Evolutionary conservation across 78 protist species (phyloP), one percentile per base, ranked within the genome.

Genomic region (Guillardia theta): DNA sequence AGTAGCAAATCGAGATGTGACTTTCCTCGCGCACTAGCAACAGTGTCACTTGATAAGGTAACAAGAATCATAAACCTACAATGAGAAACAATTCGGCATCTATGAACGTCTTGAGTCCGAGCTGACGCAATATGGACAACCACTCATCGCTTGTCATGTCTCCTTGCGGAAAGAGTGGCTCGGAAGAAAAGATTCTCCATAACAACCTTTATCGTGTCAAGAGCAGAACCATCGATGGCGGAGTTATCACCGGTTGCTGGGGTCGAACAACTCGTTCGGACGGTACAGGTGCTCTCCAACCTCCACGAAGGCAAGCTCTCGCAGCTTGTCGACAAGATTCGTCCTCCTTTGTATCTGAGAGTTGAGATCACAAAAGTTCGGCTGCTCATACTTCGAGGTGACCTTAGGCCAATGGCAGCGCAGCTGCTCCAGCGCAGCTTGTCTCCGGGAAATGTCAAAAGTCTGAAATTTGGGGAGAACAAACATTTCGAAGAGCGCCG

Each of bases 161-260:
- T 8, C 62, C 93, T n/a, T 10, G 33, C 39, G 93, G 93, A 9
- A 88, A 88, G 76, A 88, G 76, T 19, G 93, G 93, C 76, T 88
- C 93, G 54, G 45, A 54, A 36, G 27, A 10, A 64, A 88, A 88
- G 64, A 48, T 27, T 27, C 30, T 39, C 41, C 46, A 54, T 22
- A 88, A 64, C 70, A 88, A 43, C 93, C 12, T 27, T n/a, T n/a
- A n/a, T n/a, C n/a, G n/a, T n/a, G n/a, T n/a, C n/a, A n/a, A n/a
- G n/a, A n/a, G n/a, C n/a, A n/a, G n/a, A n/a, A n/a, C n/a, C n/a
- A n/a, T n/a, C n/a, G n/a, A n/a, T n/a, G n/a, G n/a, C n/a, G n/a
- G n/a, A n/a, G n/a, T n/a, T n/a, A n/a, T n/a, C n/a, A n/a, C n/a
- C n/a, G n/a, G 70, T 19, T 27, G 47, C 54, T 8, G 48, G 93